These are phyloP conservation scores for Sporothrix brasiliensis DNA, from an alignment of 2,329 filamentous ascomycete species.

Conservation along the genomic window DNA sequence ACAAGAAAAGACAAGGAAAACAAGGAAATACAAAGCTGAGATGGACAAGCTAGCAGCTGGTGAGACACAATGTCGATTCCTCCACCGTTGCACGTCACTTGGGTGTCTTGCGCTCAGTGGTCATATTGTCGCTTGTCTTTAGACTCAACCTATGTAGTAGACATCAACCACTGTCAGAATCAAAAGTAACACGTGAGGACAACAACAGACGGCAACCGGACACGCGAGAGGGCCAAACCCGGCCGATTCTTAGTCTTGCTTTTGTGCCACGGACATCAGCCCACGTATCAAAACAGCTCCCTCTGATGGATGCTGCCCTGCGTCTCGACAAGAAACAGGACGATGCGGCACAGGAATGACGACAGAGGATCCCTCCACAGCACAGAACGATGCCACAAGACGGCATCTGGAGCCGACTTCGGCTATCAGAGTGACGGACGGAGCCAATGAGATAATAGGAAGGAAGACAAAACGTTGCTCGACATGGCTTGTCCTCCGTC, in stretches of 20 bases:
- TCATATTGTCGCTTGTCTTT: neutral
- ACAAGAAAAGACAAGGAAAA: neutral
- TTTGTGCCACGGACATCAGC: too few relatives aligned
- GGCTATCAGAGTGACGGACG: neutral
- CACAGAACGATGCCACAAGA: neutral
- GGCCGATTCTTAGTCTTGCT: too few relatives aligned
- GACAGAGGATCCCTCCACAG: neutral
- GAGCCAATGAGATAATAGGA: neutral
- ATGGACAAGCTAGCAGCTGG: neutral
- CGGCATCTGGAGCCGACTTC: neutral
- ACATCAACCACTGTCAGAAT: too few relatives aligned
- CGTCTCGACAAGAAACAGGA: neutral
- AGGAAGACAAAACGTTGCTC: slow-evolving; percentile 7
- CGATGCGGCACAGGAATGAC: neutral
- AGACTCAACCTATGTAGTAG: too few relatives aligned
- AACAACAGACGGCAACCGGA: too few relatives aligned
- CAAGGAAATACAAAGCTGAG: neutral
- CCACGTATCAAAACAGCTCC: neutral
- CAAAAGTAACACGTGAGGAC: too few relatives aligned
- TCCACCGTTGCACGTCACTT: neutral
- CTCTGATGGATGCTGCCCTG: neutral
- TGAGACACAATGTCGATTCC: neutral
- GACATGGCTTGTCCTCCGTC: neutral
- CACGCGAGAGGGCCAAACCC: too few relatives aligned
- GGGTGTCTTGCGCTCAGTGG: neutral